Evolutionary conservation across 2,329 filamentous ascomycete genomes (phyloP).

Genomic region (Trichoderma breve): DNA sequence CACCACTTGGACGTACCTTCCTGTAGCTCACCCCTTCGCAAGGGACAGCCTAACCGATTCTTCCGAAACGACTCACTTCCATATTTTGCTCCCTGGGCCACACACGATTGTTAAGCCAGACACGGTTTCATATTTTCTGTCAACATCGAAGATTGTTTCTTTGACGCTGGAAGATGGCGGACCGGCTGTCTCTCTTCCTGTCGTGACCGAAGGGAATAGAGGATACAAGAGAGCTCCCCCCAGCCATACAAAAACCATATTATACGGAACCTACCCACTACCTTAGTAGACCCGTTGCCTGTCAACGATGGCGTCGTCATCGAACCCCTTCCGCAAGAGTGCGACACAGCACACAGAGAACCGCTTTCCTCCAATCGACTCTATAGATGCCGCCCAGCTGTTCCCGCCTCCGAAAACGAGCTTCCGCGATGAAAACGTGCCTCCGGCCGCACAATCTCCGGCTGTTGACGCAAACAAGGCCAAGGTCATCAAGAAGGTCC

Average conservation of each 20-base stretch:
- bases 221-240: not conserved
- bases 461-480: constrained; percentile 32
- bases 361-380: constrained; percentile 19
- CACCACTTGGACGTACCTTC: constrained; percentile 1
- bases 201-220: constrained; percentile 14
- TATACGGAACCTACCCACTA: not conserved
- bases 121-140: constrained; percentile 1
- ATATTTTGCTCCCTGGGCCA: constrained; percentile 1
- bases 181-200: constrained; percentile 11
- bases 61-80: constrained; percentile 18
- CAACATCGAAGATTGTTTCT: not conserved
- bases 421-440: constrained; percentile 17
- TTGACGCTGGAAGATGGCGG: constrained; percentile 16
- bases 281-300: not conserved
- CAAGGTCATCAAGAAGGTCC: constrained; percentile 65
- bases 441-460: not conserved
- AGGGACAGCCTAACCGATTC: constrained; percentile 19
- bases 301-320: constrained; percentile 22
- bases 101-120: constrained; percentile 12
- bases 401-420: constrained; percentile 12
- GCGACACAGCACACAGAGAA: constrained; percentile 13
- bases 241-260: not conserved
- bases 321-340: constrained; percentile 29
- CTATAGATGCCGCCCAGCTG: constrained; percentile 23
- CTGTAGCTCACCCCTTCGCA: constrained; percentile 5